Base-by-base conservation (phyloP, 306 rosid genomes). In the Cicer cuneatum region DNA sequence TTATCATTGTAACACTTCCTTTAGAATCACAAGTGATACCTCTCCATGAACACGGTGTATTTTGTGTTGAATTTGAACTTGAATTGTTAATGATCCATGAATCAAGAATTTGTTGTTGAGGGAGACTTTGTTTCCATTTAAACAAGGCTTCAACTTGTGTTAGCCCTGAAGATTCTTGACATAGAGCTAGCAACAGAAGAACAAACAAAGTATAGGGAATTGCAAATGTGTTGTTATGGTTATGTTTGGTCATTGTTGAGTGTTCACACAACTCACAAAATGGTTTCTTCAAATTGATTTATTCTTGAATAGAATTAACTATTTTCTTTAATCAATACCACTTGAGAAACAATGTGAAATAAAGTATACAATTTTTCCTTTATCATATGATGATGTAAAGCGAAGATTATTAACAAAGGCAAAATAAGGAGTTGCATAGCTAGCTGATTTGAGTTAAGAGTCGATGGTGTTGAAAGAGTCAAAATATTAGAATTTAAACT, bases 91-190 rank as follows among this genome's bases (percentile, higher is more conserved):
- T 45, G 40, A 61, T 4, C 90, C 92, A 86, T 10, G 90, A 59
- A 2, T 80, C 73, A 1, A 88, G 39, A 37, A 84, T 49, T n/a
- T 75, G 8, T 52, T 86, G 89, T 3, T 46, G 4, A 2, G 91
- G 89, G 13, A 88, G 82, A 72, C 79, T 85, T 11, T 41, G 43
- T 54, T 88, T 88, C 92, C 92, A 88, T 29, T 7, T 62, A 5
- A 86, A 75, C 1, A 85, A 72, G 15, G 92, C 87, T 21, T 88
- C 78, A 10, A 69, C 48, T 79, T 83, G 85, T 42, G 77, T 71
- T 16, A 54, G 66, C 15, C 65, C 80, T 8, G 21, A 60, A 10
- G 53, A 51, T 29, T 8, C 11, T 11, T 51, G 35, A 43, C 53
- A 49, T 3, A 74, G 61, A 64, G 62, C 37, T 4, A 80, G 7